phyloP scores from a whole-genome alignment of 805 yeast genomes.

The Candida sakaeoensis region DNA sequence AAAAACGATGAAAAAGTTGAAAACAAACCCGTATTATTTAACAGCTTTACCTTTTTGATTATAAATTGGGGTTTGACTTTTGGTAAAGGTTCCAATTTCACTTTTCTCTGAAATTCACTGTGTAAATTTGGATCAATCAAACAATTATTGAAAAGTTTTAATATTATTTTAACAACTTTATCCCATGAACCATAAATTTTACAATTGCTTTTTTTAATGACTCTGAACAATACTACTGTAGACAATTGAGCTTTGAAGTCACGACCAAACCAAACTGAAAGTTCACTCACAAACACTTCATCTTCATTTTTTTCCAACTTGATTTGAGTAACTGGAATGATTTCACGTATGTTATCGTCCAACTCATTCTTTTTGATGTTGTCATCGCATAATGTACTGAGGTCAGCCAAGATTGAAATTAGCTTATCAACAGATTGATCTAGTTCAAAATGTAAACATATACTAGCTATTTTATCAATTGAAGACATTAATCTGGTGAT shows the following conservation, averaged over 20 bases:
- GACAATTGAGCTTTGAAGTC: constrained; percentile 92
- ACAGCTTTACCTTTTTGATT: constrained; percentile 58
- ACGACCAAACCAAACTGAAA: constrained; percentile 79
- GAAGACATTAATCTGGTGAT: constrained; percentile 84
- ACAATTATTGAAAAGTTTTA: constrained; percentile 68
- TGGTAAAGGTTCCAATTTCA: constrained; percentile 51
- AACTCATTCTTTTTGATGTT: constrained; percentile 20
- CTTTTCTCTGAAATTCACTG: constrained; percentile 57
- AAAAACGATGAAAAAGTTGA: constrained; percentile 90
- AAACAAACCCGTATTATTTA: constrained; percentile 73
- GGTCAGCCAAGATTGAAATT: constrained; percentile 59
- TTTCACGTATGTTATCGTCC: constrained; percentile 32
- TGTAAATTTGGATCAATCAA: constrained; percentile 61
- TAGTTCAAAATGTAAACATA: constrained; percentile 65
- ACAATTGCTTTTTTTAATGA: constrained; percentile 57
- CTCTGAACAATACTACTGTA: constrained; percentile 77
- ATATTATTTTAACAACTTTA: constrained; percentile 52
- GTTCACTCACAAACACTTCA: constrained; percentile 71
- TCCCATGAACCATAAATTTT: constrained; percentile 58
- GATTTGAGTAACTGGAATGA: constrained; percentile 44
- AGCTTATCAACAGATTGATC: constrained; percentile 59
- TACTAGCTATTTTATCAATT: constrained; percentile 76
- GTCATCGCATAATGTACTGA: constrained; percentile 58
- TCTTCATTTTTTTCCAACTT: constrained; percentile 52
- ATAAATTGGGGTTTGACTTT: constrained; percentile 64